phyloP scores from a whole-genome alignment of 1,284 basidiomycete species.

The Cystobasidium slooffiae region DNA sequence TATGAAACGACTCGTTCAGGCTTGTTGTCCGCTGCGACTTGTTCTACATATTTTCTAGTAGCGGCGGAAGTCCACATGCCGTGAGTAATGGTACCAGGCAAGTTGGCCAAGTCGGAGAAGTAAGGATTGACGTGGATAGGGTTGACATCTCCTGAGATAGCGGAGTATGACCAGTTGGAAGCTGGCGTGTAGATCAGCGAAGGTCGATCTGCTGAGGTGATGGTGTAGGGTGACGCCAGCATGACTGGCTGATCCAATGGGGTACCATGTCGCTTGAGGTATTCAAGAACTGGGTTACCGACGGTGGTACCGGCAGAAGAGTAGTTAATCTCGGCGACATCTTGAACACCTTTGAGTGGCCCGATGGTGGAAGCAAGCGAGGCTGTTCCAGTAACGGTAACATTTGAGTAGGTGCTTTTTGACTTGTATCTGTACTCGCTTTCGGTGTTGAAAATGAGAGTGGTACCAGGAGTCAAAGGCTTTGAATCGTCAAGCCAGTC shows the following conservation, averaged over 20 bases:
- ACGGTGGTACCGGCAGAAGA: slow-evolving; percentile 67
- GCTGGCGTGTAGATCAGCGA: slow-evolving; percentile 60
- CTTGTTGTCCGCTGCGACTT: slow-evolving; percentile 87
- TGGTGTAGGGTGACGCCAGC: slow-evolving; percentile 69
- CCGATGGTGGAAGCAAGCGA: slow-evolving; percentile 57
- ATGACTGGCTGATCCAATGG: slow-evolving; percentile 76
- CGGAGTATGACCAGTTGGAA: slow-evolving; percentile 92
- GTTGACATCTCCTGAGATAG: slow-evolving; percentile 94
- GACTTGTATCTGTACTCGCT: slow-evolving; percentile 89
- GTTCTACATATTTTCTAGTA: slow-evolving; percentile 90
- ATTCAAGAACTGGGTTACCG: slow-evolving; percentile 91
- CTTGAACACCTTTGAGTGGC: slow-evolving; percentile 46
- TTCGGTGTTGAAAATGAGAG: slow-evolving; percentile 84
- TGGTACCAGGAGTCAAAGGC: slow-evolving; percentile 74
- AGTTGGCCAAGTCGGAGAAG: slow-evolving; percentile 89
- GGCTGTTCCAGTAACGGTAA: slow-evolving; percentile 81
- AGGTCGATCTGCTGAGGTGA: slow-evolving; percentile 63
- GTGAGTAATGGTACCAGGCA: slow-evolving; percentile 96
- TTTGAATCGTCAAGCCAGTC: slow-evolving; percentile 85
- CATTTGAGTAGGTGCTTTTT: slow-evolving; percentile 79
- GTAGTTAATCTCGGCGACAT: slow-evolving; percentile 83
- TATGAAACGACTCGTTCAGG: slow-evolving; percentile 90
- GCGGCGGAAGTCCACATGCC: slow-evolving; percentile 97
- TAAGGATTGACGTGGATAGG: slow-evolving; percentile 93
- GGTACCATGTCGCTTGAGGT: slow-evolving; percentile 86